These are phyloP conservation scores for Royoungia palumana DNA, from an alignment of 768 basidiomycete species.

Conservation along the genomic window DNA sequence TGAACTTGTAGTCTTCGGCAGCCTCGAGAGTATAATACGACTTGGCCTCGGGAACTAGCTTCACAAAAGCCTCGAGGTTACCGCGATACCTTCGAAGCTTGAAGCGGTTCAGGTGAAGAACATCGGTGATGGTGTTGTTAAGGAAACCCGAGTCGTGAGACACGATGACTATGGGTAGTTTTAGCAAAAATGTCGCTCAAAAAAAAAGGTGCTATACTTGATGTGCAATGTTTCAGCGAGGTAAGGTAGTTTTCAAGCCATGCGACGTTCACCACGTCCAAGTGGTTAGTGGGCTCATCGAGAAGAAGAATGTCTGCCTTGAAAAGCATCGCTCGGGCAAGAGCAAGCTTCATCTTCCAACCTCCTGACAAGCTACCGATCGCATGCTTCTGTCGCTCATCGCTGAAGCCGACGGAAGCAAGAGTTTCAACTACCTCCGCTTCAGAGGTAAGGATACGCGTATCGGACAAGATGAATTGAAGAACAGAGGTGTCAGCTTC, in stretches of 20 bases:
- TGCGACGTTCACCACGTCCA: slow-evolving; percentile 96
- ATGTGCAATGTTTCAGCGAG: slow-evolving; percentile 85
- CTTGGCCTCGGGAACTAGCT: slow-evolving; percentile 93
- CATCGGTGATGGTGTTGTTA: slow-evolving; percentile 97
- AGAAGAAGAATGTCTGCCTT: slow-evolving; percentile 95
- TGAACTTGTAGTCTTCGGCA: slow-evolving; percentile 96
- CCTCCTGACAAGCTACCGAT: slow-evolving; percentile 95
- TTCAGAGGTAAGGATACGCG: slow-evolving; percentile 68
- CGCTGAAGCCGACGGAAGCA: slow-evolving; percentile 87
- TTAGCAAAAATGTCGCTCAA: slow-evolving; percentile 8
- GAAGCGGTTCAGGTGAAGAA: slow-evolving; percentile 97
- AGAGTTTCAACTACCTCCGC: slow-evolving; percentile 78
- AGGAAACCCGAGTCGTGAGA: slow-evolving; percentile 98
- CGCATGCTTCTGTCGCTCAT: slow-evolving; percentile 77
- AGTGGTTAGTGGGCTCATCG: slow-evolving; percentile 95
- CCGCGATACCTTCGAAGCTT: slow-evolving; percentile 94
- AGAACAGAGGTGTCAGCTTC: slow-evolving; percentile 90
- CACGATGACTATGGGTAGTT: slow-evolving; percentile 67
- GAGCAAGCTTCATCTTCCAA: slow-evolving; percentile 99
- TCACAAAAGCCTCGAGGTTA: slow-evolving; percentile 93
- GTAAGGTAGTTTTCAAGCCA: slow-evolving; percentile 96
- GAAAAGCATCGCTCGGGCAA: slow-evolving; percentile 97
- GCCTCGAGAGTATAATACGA: slow-evolving; percentile 97
- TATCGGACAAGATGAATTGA: slow-evolving; percentile 82
- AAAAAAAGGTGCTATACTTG: slow-evolving; percentile 49